phyloP scores from a whole-genome alignment of 805 yeast genomes.

The Kluyveromyces lactis region DNA sequence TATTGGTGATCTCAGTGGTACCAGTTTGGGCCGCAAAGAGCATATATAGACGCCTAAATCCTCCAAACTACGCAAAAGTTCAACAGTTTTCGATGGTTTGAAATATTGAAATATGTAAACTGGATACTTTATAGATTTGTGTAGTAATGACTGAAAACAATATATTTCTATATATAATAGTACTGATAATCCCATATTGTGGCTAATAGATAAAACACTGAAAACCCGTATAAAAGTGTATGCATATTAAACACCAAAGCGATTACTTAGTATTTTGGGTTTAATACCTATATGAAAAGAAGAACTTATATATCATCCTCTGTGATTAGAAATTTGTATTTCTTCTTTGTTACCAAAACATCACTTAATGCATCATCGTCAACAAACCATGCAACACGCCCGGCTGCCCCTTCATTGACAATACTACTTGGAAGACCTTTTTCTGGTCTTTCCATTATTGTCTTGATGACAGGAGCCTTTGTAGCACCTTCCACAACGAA shows the following conservation, averaged over 20 bases:
- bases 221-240: too few species aligned
- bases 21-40: slow-evolving; percentile 88
- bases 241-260: too few species aligned
- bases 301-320: not conserved
- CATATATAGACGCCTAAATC: slow-evolving; percentile 66
- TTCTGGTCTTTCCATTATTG: slow-evolving; percentile 94
- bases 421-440: slow-evolving; percentile 91
- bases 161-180: not conserved
- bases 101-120: not conserved
- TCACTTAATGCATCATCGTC: slow-evolving; percentile 88
- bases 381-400: slow-evolving; percentile 94
- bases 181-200: not conserved
- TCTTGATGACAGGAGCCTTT: slow-evolving; percentile 85
- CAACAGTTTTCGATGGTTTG: slow-evolving; percentile 53
- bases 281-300: too few species aligned
- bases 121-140: not conserved
- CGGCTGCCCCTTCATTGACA: slow-evolving; percentile 94
- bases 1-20: slow-evolving; percentile 60
- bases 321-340: slow-evolving; percentile 17
- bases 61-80: slow-evolving; percentile 96
- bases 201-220: too few species aligned
- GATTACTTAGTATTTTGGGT: too few species aligned
- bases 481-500: slow-evolving; percentile 96
- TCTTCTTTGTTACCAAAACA: slow-evolving; percentile 39
- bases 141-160: too few species aligned